These are phyloP conservation scores for Citrus reticulata DNA, from an alignment of 345 rosid genomes.

Conservation along the genomic window DNA sequence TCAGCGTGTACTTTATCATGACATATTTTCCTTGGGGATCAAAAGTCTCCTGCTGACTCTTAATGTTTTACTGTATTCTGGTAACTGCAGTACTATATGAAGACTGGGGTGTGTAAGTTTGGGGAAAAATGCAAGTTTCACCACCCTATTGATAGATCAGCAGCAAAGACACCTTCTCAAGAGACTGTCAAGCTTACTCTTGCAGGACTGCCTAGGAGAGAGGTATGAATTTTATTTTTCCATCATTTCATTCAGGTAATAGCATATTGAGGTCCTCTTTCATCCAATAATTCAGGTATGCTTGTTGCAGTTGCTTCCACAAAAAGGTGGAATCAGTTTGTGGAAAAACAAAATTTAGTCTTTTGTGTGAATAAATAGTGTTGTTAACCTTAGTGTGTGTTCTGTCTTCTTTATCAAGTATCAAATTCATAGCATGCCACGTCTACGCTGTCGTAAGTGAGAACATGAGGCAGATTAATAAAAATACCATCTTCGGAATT, in stretches of 20 bases:
- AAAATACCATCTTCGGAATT: not conserved
- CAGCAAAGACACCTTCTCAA: constrained; percentile 38
- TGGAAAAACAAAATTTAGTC: not conserved
- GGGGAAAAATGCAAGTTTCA: constrained; percentile 82
- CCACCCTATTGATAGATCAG: constrained; percentile 74
- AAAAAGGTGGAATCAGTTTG: not conserved
- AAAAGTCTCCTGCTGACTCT: not conserved
- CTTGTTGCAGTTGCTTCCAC: not conserved
- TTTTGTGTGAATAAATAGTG: not conserved
- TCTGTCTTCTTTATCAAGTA: not conserved
- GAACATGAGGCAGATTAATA: not conserved
- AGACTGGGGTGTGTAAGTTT: constrained; percentile 87
- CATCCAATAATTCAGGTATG: not conserved
- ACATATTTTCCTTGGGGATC: not conserved
- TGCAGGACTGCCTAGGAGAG: constrained; percentile 96
- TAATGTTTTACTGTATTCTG: not conserved
- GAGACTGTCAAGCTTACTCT: constrained; percentile 68
- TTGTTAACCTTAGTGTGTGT: not conserved
- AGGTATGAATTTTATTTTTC: constrained; percentile 39
- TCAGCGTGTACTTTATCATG: not conserved
- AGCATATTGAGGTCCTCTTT: not conserved
- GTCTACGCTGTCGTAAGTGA: not conserved
- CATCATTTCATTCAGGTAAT: not conserved
- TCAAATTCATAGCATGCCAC: not conserved
- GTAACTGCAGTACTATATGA: constrained; percentile 70